Percentiles rank a stretch among this genome's conserved stretches.
Conservation (phyloP, 805 yeast genomes). For the Clavispora phyllophila region DNA sequence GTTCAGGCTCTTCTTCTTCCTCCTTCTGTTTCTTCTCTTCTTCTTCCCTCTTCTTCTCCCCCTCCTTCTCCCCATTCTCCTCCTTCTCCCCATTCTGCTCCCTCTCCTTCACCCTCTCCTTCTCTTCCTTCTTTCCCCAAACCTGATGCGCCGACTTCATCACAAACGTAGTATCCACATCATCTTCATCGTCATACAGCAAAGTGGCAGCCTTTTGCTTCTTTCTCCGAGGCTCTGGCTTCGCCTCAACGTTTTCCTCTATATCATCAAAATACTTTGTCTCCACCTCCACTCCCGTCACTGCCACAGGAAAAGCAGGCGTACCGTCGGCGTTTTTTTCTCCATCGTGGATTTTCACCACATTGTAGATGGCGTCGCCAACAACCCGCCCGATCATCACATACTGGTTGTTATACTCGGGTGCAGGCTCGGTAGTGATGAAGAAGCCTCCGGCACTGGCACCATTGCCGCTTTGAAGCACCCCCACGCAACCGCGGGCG, state of each 20-base stretch:
- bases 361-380: constrained; percentile 51
- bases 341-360: constrained; percentile 44
- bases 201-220: constrained; percentile 28
- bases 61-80: not conserved
- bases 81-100: not conserved
- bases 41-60: not conserved
- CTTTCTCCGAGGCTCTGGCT: constrained; percentile 4
- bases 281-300: constrained; percentile 38
- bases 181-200: constrained; percentile 33
- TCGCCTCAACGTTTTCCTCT: constrained; percentile 4
- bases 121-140: constrained; percentile 17
- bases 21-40: constrained; percentile 2
- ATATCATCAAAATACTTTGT: constrained; percentile 47
- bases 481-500: constrained; percentile 52
- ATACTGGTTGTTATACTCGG: constrained; percentile 40
- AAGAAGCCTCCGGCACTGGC: constrained; percentile 25
- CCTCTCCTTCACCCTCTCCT: not conserved
- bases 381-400: constrained; percentile 52
- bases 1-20: not conserved
- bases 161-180: constrained; percentile 35
- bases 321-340: constrained; percentile 35
- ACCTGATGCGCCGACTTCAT: constrained; percentile 42
- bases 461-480: constrained; percentile 27
- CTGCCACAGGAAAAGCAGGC: constrained; percentile 49
- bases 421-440: constrained; percentile 41